A percentile compares a stretch with the other conserved stretches of the same genome.
Evolutionary conservation across 257 asterid genomes (phyloP).

Genomic region (Haberlea rhodopensis): DNA sequence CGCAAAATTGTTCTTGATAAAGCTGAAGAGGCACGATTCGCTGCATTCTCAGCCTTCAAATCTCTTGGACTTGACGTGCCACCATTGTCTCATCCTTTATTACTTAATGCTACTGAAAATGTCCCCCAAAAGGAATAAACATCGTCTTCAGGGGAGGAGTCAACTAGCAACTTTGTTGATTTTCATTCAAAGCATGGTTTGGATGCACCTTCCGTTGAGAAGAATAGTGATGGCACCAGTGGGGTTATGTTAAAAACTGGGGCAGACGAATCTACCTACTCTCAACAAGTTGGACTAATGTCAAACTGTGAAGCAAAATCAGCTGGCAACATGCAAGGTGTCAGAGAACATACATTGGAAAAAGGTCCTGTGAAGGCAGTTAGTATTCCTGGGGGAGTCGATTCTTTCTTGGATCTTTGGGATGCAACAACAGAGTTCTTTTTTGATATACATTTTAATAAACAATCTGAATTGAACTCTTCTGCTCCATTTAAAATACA

Average conservation of each 20-base stretch:
- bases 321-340: slow-evolving; percentile 25
- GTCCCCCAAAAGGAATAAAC: slow-evolving; percentile 43
- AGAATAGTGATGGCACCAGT: slow-evolving; percentile 30
- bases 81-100: slow-evolving; percentile 53
- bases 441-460: slow-evolving; percentile 77
- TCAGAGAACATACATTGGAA: slow-evolving; percentile 38
- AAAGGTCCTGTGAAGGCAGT: slow-evolving; percentile 72
- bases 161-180: slow-evolving; percentile 54
- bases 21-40: slow-evolving; percentile 97
- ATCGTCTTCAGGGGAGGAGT: slow-evolving; percentile 66
- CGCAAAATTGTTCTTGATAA: slow-evolving; percentile 88
- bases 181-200: slow-evolving; percentile 34
- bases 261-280: slow-evolving; percentile 32
- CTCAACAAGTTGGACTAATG: slow-evolving; percentile 31
- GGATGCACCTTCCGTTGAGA: slow-evolving; percentile 26
- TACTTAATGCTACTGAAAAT: slow-evolving; percentile 40
- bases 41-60: slow-evolving; percentile 91
- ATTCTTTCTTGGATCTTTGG: slow-evolving; percentile 75
- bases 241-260: slow-evolving; percentile 30
- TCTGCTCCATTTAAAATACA: slow-evolving; percentile 73
- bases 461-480: slow-evolving; percentile 60
- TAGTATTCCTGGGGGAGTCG: slow-evolving; percentile 77
- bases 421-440: slow-evolving; percentile 60
- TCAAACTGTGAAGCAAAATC: slow-evolving; percentile 31
- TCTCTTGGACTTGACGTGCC: slow-evolving; percentile 83